Evolutionary conservation across 306 rosid genomes (phyloP), one percentile per base, ranked within the genome.

Genomic region (Elaeagnus macrophylla): DNA sequence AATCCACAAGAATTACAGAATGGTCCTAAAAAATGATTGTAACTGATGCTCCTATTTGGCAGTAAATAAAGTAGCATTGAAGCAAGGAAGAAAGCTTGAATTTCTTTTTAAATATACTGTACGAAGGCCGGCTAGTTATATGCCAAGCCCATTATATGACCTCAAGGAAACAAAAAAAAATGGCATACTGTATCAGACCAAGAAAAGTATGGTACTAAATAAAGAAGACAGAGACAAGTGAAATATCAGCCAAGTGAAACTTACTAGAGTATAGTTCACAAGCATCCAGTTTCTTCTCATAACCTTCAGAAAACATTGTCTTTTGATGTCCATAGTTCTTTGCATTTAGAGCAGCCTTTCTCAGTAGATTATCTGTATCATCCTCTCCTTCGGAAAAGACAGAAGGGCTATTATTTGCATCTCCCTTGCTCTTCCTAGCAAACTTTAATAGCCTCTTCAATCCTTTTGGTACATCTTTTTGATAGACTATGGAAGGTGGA

Each of bases 341-440:
- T 39, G 67, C 73, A 50, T 76, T 62, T 42, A 80, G 83, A 39
- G 89, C 75, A 53, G 93, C 84, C 85, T 86, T 86, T 72, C 83
- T 76, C 67, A 77, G 75, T 55, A 83, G 72, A 56, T 74, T 86
- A 60, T 89, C 97, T 11, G 87, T 69, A 64, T 86, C 95, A 64
- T 91, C 96, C 82, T 91, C 97, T 64, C 97, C 96, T 81, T 87
- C 97, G 9, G 97, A 91, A 67, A 87, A 88, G 53, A 91, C 87
- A 13, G 95, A 87, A 18, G 96, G 97, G 67, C 89, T 84, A 44
- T 60, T 66, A 72, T 74, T 81, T 57, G 81, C 72, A 71, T 87
- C 96, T 8, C 93, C 96, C 74, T 82, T 91, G 81, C 81, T 82
- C 82, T 86, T 91, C 77, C 96, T 76, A 57, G 97, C 96, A 77